These are phyloP conservation scores for Polytrichum formosum DNA, from an alignment of 225 moss, liverwort and hornwort genomes.

Conservation along the genomic window DNA sequence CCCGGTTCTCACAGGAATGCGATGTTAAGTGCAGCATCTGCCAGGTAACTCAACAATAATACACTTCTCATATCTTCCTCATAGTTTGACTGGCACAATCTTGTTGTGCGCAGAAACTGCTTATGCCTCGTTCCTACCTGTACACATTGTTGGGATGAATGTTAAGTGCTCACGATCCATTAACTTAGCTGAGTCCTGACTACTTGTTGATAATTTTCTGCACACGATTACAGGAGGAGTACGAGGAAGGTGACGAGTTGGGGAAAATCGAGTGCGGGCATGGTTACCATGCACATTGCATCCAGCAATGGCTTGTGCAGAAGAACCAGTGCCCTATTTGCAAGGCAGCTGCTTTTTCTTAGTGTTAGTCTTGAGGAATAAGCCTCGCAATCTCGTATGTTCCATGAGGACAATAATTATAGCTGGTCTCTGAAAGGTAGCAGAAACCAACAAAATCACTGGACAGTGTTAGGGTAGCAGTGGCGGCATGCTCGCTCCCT, in stretches of 20 bases:
- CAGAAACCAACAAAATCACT: conserved; percentile 4
- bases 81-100: background rate
- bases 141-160: too few relatives aligned
- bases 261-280: conserved; percentile 85
- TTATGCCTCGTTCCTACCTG: too few relatives aligned
- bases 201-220: background rate
- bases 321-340: conserved; percentile 95
- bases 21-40: conserved; percentile 87
- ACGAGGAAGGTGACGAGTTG: conserved; percentile 79
- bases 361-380: conserved; percentile 42
- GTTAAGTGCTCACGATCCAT: too few relatives aligned
- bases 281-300: conserved; percentile 71
- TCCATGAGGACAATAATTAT: conserved; percentile 21
- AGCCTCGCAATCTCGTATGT: conserved; percentile 23
- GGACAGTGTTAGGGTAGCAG: too few relatives aligned
- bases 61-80: background rate
- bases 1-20: conserved; percentile 68
- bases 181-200: background rate
- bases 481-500: too few relatives aligned
- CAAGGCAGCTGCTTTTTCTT: conserved; percentile 76
- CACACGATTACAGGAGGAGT: conserved; percentile 61
- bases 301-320: conserved; percentile 84
- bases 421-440: conserved; percentile 36
- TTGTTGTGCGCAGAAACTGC: too few relatives aligned
- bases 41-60: conserved; percentile 41